Base-by-base conservation (phyloP, 768 basidiomycete species). In the Boletus sensibilis region DNA sequence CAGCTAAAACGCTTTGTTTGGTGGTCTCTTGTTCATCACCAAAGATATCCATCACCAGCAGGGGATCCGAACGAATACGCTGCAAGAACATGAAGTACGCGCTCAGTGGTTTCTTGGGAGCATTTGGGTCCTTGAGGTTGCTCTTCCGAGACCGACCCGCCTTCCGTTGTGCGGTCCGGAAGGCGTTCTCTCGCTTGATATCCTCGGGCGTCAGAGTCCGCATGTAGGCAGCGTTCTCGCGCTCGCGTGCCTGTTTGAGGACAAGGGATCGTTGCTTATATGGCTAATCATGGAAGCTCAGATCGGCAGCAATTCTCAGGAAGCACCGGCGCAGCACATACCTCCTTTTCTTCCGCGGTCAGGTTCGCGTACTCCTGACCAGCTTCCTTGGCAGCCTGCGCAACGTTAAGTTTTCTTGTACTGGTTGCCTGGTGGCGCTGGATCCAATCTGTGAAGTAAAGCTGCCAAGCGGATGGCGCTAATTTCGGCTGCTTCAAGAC, bases 1-100 rank as follows among this genome's bases (percentile, higher is more conserved):
- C 94, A 55, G 94, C 94, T 45, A 95, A 77, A 4, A 94, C 91
- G 73, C 92, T 94, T 78, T 97, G 94, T 73, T 90, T 92, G 52
- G 94, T 95, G 10, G 94, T 94, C 75, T 95, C 94, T 35, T 86
- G 87, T 74, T 94, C 93, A 51, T 90, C 88, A 11, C 88, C 91
- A 74, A 95, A 96, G 8, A 96, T 85, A 13, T 87, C 86, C 57
- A 70, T 78, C 11, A 92, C 89, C n/a, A 95, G 74, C 35, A 77
- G 76, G 3, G 85, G 82, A 65, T 90, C 85, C 51, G 90, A 87
- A 57, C 94, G 81, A 63, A 97, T 97, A 43, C 87, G 84, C 70
- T 94, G 93, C 61, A 96, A 72, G 78, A 94, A 97, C 86, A 95
- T 90, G 62, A 97, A 96, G 67, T 96, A 97, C 0, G 94, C 93